phyloP scores from a whole-genome alignment of 495 filamentous ascomycete genomes.

The Talaromyces liani region DNA sequence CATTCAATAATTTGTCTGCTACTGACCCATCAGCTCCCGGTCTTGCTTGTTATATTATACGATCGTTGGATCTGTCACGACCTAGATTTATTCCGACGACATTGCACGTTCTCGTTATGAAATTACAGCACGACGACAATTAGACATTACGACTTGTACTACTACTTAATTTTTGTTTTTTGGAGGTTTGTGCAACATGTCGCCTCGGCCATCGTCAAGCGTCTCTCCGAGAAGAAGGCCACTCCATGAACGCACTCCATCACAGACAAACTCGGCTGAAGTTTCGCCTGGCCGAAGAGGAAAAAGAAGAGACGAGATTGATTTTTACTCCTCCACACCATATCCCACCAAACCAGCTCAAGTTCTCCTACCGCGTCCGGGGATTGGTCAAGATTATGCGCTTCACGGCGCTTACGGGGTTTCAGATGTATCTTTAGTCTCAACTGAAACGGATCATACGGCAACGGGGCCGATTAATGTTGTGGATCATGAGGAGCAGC shows the following conservation, averaged over 20 bases:
- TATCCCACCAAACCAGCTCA: constrained; percentile 49
- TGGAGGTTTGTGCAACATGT: not conserved
- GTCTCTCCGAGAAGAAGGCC: constrained; percentile 35
- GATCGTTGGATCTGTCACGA: constrained; percentile 5
- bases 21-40: not conserved
- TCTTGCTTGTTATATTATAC: constrained; percentile 5
- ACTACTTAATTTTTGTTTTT: constrained; percentile 5
- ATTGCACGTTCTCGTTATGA: constrained; percentile 3
- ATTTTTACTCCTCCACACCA: constrained; percentile 37
- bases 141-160: constrained; percentile 1
- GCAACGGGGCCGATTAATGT: not conserved
- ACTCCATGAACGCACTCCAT: constrained; percentile 45
- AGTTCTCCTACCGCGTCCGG: constrained; percentile 38
- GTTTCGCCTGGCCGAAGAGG: constrained; percentile 28
- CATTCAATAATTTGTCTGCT: not conserved
- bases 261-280: constrained; percentile 41
- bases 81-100: constrained; percentile 1
- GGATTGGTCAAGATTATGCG: constrained; percentile 31
- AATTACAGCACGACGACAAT: not conserved
- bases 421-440: constrained; percentile 10
- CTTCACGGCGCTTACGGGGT: constrained; percentile 21
- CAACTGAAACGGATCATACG: constrained; percentile 9
- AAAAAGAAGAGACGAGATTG: constrained; percentile 27
- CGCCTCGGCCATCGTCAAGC: constrained; percentile 19
- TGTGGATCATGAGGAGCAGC: not conserved